Conservation (phyloP, 208 protist species). For the Crithidia brevicula region DNA sequence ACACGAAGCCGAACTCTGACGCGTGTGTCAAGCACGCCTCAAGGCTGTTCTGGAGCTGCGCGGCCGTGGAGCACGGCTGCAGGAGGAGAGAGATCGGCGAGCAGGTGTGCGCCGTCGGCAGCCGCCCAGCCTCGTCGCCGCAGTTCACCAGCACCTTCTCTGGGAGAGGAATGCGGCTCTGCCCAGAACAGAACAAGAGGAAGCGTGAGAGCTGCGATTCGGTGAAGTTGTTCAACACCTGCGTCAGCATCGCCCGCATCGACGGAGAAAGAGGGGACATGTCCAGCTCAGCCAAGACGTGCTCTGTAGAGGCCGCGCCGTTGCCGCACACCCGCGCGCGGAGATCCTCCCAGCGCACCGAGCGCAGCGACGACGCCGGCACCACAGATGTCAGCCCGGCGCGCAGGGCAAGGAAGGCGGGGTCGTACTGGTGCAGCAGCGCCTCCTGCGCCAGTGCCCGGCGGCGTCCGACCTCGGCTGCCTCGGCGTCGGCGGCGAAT, state of each 20-base stretch:
- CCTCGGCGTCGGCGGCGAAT: conserved; percentile 25
- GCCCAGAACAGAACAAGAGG: conserved; percentile 87
- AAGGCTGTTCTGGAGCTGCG: conserved; percentile 62
- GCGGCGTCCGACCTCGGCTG: conserved; percentile 40
- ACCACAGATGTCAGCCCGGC: conserved; percentile 71
- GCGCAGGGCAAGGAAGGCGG: conserved; percentile 69
- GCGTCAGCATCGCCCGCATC: conserved; percentile 55
- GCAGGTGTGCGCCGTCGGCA: conserved; percentile 91
- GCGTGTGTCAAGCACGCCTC: conserved; percentile 70
- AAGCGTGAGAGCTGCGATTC: conserved; percentile 67
- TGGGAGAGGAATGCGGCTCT: conserved; percentile 80
- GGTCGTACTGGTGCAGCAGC: conserved; percentile 86
- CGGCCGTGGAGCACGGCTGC: conserved; percentile 68
- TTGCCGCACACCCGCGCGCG: conserved; percentile 81
- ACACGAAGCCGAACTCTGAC: conserved; percentile 85
- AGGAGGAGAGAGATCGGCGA: conserved; percentile 86
- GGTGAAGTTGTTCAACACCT: conserved; percentile 64
- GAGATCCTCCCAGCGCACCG: conserved; percentile 86
- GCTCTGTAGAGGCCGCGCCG: conserved; percentile 47
- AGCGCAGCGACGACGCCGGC: conserved; percentile 44
- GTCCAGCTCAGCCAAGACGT: conserved; percentile 78
- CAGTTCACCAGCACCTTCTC: conserved; percentile 82
- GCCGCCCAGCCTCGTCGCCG: conserved; percentile 71
- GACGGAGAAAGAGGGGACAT: conserved; percentile 46
- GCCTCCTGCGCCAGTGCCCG: conserved; percentile 54